Evolutionary conservation across 331 rosid species (phyloP).

Genomic region (Ulmus americana): DNA sequence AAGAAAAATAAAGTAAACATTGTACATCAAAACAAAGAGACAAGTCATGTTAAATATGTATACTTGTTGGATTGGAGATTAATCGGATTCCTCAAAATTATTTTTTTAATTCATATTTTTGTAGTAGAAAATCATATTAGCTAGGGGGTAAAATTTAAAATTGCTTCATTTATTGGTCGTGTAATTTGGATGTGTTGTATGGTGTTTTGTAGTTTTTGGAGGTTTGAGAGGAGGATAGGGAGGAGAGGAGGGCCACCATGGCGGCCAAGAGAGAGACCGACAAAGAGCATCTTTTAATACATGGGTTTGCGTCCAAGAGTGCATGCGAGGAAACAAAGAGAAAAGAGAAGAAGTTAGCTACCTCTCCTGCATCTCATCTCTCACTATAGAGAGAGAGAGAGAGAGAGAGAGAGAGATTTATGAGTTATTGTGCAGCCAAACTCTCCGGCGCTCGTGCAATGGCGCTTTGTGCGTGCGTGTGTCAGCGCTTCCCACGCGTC

Average conservation of each 20-base stretch:
- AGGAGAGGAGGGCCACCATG: not conserved
- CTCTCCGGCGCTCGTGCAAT: slow-evolving; percentile 53
- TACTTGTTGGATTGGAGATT: too few species aligned
- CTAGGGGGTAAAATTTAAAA: too few species aligned
- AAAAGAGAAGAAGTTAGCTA: too few species aligned
- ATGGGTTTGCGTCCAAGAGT: slow-evolving; percentile 41
- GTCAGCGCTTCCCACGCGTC: slow-evolving; percentile 46
- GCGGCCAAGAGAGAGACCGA: slow-evolving; percentile 39
- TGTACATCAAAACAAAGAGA: too few species aligned
- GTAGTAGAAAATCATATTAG: too few species aligned
- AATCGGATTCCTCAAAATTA: too few species aligned
- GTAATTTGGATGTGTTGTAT: too few species aligned
- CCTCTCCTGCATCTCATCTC: too few species aligned
- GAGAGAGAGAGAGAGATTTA: not conserved
- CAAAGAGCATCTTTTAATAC: slow-evolving; percentile 74
- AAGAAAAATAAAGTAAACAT: too few species aligned
- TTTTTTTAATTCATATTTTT: too few species aligned
- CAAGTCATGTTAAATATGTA: too few species aligned
- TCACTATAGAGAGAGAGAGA: not conserved
- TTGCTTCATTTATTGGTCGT: too few species aligned
- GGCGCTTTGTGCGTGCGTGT: slow-evolving; percentile 27
- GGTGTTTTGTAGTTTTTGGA: not conserved
- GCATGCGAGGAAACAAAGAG: slow-evolving; percentile 10
- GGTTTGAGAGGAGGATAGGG: not conserved
- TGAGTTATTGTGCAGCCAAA: slow-evolving; percentile 20